Conservation (phyloP, 305 asterid genomes). For the Fraxinus floribunda region DNA sequence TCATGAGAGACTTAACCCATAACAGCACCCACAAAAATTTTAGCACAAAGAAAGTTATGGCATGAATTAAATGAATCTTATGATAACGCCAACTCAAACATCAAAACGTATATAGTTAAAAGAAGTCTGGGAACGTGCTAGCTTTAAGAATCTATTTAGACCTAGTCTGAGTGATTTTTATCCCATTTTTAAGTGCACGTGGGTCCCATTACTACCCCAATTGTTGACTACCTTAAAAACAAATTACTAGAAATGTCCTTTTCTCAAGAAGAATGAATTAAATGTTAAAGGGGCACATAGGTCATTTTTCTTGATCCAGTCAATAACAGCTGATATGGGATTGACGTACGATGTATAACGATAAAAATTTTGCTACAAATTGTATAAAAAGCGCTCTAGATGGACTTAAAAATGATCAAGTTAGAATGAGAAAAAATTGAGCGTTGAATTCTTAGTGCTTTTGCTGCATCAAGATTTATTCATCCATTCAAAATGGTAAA, state of each 20-base stretch:
- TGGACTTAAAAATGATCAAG: neutral
- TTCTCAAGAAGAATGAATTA: neutral
- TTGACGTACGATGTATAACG: neutral
- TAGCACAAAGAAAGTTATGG: neutral
- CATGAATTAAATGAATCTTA: neutral
- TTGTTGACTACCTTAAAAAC: too few species aligned
- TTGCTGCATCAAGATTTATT: neutral
- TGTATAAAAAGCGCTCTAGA: neutral
- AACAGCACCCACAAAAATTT: neutral
- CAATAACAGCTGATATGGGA: neutral
- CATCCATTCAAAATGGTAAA: neutral
- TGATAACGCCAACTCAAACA: neutral
- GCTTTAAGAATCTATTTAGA: neutral
- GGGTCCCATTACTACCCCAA: neutral
- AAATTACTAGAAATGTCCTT: neutral
- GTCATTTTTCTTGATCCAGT: neutral
- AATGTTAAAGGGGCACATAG: neutral
- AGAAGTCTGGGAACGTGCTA: neutral
- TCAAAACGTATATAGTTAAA: neutral
- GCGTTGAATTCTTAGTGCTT: neutral
- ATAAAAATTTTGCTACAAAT: neutral
- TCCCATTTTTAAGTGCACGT: neutral
- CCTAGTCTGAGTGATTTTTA: neutral
- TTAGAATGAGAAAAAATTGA: neutral
- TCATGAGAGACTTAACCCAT: neutral